Percentiles rank a stretch among this genome's conserved stretches.
Evolutionary conservation across 2,329 filamentous ascomycete species (phyloP).

Genomic region (Tolypocladium sp.): DNA sequence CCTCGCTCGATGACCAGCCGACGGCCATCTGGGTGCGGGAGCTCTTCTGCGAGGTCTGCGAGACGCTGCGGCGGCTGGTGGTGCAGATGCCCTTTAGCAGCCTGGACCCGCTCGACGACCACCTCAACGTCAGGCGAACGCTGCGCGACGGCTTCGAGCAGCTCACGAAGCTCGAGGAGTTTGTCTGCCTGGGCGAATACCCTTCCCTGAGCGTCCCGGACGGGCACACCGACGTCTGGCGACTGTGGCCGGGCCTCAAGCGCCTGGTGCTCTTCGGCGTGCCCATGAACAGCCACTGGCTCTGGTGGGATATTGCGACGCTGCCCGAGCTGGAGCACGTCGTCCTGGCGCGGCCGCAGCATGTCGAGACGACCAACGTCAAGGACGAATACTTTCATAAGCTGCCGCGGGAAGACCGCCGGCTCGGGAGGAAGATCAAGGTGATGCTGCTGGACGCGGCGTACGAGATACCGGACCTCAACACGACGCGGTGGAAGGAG

Average conservation of each 20-base stretch:
- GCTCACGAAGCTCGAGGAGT: conserved; percentile 35
- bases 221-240: conserved; percentile 29
- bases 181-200: conserved; percentile 37
- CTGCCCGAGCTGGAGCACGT: conserved; percentile 28
- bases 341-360: conserved; percentile 29
- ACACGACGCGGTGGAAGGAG: conserved; percentile 20
- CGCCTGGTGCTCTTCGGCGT: conserved; percentile 33
- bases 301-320: conserved; percentile 29
- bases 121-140: conserved; percentile 26
- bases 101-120: conserved; percentile 31
- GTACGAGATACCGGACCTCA: conserved; percentile 12
- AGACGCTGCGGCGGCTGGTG: conserved; percentile 33
- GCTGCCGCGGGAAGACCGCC: conserved; percentile 15
- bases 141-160: conserved; percentile 35
- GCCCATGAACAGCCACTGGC: conserved; percentile 23
- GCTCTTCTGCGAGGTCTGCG: conserved; percentile 29
- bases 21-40: conserved; percentile 30
- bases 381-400: conserved; percentile 32
- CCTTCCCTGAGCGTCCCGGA: conserved; percentile 26
- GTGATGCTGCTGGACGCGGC: conserved; percentile 22
- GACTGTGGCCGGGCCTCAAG: conserved; percentile 30
- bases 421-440: conserved; percentile 16
- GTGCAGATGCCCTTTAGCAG: conserved; percentile 38
- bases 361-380: conserved; percentile 21
- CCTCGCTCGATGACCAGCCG: conserved; percentile 26